Percentiles rank a stretch among this genome's conserved stretches.
Evolutionary conservation across 1,139 yeast species (phyloP).

Genomic region (Kodamaea anthophila): DNA sequence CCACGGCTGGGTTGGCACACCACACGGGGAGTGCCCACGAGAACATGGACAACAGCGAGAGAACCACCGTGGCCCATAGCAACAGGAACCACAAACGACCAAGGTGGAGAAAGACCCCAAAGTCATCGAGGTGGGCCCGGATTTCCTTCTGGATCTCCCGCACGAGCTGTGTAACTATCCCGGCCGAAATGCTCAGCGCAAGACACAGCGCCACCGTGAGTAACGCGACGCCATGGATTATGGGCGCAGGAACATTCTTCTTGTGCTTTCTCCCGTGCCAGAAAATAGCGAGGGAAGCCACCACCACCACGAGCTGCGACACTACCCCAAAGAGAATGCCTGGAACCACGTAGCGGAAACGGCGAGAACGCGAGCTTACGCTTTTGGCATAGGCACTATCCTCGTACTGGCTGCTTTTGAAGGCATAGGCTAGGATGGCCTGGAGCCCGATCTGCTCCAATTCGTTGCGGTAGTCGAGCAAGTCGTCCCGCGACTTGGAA

Average conservation of each 20-base stretch:
- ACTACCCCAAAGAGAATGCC: constrained; percentile 21
- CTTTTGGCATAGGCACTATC: constrained; percentile 16
- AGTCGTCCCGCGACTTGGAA: not conserved
- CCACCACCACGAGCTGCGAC: constrained; percentile 21
- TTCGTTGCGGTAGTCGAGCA: constrained; percentile 43
- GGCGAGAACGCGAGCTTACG: constrained; percentile 14
- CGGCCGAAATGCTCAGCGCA: constrained; percentile 22
- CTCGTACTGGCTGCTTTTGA: constrained; percentile 15
- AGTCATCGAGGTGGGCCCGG: constrained; percentile 28
- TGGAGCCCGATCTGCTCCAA: constrained; percentile 35
- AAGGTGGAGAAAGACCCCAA: constrained; percentile 37
- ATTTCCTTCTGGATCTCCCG: constrained; percentile 23
- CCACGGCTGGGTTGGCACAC: constrained; percentile 35
- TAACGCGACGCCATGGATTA: constrained; percentile 25
- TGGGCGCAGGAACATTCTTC: not conserved
- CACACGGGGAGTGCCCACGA: constrained; percentile 41
- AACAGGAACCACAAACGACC: constrained; percentile 39
- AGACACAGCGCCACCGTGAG: constrained; percentile 30
- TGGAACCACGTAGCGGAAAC: constrained; percentile 19
- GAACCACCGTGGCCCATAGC: constrained; percentile 30
- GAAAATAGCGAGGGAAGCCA: constrained; percentile 30
- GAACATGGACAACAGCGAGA: constrained; percentile 15
- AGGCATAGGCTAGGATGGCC: constrained; percentile 45
- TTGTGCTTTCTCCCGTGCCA: constrained; percentile 20
- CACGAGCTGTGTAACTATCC: constrained; percentile 23